phyloP scores from a whole-genome alignment of 2,329 filamentous ascomycete genomes.

The Lachnellula arida region DNA sequence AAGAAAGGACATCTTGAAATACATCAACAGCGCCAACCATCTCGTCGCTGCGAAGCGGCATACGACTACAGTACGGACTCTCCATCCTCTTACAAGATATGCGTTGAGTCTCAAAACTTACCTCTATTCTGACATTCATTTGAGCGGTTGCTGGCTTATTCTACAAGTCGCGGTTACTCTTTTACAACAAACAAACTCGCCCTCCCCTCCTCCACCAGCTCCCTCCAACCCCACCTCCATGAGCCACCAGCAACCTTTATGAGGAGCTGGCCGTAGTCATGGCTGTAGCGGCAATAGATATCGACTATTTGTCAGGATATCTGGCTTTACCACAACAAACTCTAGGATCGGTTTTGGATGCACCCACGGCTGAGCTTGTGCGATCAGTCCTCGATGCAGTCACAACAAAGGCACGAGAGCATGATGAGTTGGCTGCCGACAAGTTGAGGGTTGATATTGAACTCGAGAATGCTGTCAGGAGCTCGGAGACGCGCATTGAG shows the following conservation, averaged over 20 bases:
- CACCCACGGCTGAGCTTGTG: conserved; percentile 75
- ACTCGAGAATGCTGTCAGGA: conserved; percentile 83
- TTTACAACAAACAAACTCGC: neutral
- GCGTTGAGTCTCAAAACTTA: neutral
- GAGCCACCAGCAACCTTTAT: conserved; percentile 17
- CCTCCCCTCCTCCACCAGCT: neutral
- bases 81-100: neutral
- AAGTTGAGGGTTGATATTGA: conserved; percentile 90
- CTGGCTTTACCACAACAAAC: conserved; percentile 63
- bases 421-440: conserved; percentile 75
- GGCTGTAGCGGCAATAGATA: conserved; percentile 60
- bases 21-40: neutral
- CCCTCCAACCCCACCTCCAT: neutral
- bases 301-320: conserved; percentile 68
- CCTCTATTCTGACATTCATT: neutral
- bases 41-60: neutral
- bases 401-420: conserved; percentile 73
- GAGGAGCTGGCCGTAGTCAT: conserved; percentile 38
- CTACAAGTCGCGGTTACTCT: neutral
- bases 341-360: conserved; percentile 55
- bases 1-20: neutral
- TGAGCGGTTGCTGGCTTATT: neutral
- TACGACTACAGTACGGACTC: neutral
- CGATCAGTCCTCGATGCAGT: conserved; percentile 69
- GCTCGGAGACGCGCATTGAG: conserved; percentile 76